Percentiles rank a stretch among this genome's conserved stretches.
Conservation (phyloP, 768 basidiomycete genomes). For the Chiua virens region DNA sequence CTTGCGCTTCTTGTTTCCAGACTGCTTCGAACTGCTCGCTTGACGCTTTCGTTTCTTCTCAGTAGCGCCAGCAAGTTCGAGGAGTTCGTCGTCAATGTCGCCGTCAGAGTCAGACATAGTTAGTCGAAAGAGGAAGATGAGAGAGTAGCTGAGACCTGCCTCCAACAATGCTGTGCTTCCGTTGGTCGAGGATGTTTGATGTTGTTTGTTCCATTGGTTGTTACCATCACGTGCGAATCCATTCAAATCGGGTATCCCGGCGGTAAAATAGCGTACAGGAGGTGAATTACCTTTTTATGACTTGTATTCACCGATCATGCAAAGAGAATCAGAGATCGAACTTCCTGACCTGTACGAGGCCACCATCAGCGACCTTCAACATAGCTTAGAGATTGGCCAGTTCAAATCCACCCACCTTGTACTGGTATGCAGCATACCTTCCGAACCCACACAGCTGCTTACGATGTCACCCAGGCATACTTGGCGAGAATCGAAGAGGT, state of each 20-base stretch:
- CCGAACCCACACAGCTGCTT: no score
- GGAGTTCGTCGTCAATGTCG: slow-evolving; percentile 67
- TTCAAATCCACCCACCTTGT: slow-evolving; percentile 65
- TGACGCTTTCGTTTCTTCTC: slow-evolving; percentile 66
- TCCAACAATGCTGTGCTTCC: background rate
- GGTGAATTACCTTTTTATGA: background rate
- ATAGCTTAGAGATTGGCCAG: slow-evolving; percentile 45
- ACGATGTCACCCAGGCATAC: slow-evolving; percentile 48
- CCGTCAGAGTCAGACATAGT: slow-evolving; percentile 53
- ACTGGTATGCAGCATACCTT: slow-evolving; percentile 37
- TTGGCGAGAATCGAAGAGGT: slow-evolving; percentile 68
- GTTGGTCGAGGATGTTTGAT: slow-evolving; percentile 15
- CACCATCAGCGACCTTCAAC: slow-evolving; percentile 53
- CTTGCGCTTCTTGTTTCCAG: slow-evolving; percentile 66
- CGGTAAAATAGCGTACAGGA: slow-evolving; percentile 7
- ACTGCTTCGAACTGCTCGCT: slow-evolving; percentile 42
- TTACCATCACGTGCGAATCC: slow-evolving; percentile 8
- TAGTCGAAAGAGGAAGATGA: background rate
- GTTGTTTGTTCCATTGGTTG: slow-evolving; percentile 17
- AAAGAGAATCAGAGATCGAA: background rate
- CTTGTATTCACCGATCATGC: slow-evolving; percentile 1
- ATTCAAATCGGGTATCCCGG: slow-evolving; percentile 8
- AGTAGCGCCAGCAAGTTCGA: slow-evolving; percentile 73
- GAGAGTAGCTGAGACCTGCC: background rate
- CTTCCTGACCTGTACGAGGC: slow-evolving; percentile 62